phyloP scores from a whole-genome alignment of 106 monocot genomes.

The Acorus calamus region DNA sequence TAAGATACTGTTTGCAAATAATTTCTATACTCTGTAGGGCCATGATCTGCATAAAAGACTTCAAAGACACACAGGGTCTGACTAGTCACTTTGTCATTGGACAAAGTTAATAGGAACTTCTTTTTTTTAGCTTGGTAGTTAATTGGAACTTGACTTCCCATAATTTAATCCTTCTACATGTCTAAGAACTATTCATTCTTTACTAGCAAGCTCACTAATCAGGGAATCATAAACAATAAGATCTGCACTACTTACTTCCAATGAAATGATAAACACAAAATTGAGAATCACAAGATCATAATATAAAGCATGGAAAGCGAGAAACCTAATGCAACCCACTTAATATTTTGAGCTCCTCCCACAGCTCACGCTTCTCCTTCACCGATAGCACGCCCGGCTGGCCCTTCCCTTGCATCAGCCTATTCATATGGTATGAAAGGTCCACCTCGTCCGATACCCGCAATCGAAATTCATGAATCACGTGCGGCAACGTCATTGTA shows the following conservation, averaged over 20 bases:
- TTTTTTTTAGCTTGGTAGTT: too few species aligned
- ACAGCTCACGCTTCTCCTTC: conserved; percentile 62
- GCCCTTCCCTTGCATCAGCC: conserved; percentile 69
- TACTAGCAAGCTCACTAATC: background rate
- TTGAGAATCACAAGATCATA: background rate
- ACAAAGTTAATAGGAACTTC: too few species aligned
- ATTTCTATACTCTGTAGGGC: too few species aligned
- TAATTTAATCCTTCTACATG: too few species aligned
- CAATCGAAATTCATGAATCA: conserved; percentile 44
- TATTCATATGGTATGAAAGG: conserved; percentile 61
- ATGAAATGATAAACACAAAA: background rate
- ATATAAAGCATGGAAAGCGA: background rate
- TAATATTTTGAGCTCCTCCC: conserved; percentile 77
- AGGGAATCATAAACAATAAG: background rate
- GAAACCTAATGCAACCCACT: conserved; percentile 31
- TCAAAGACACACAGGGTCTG: too few species aligned
- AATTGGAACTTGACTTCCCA: too few species aligned
- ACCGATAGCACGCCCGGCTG: conserved; percentile 20
- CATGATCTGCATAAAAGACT: too few species aligned
- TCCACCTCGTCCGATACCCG: conserved; percentile 54
- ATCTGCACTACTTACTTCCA: background rate
- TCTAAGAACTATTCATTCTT: background rate
- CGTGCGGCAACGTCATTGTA: conserved; percentile 59
- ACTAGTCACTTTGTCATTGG: too few species aligned
- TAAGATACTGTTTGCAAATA: too few species aligned